Percentiles rank a stretch among this genome's conserved stretches.
These are phyloP conservation scores for Metschnikowia dekortorum DNA, from an alignment of 805 yeast genomes.

Conservation along the genomic window DNA sequence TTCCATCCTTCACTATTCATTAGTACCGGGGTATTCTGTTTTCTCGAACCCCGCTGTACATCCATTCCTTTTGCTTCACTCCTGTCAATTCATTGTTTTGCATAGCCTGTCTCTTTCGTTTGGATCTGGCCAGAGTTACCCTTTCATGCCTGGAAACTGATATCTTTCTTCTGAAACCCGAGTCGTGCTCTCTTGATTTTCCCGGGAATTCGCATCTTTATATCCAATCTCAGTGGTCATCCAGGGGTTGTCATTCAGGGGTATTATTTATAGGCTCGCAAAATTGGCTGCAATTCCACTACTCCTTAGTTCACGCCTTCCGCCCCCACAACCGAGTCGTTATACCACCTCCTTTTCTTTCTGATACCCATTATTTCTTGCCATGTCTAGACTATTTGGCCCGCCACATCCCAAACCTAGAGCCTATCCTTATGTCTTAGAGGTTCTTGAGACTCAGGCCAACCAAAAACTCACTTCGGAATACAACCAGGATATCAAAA, in stretches of 20 bases:
- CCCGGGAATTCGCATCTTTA: not conserved
- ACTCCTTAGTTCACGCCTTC: not conserved
- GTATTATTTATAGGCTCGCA: not conserved
- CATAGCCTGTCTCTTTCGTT: not conserved
- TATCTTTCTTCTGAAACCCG: not conserved
- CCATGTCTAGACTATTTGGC: slow-evolving; percentile 11
- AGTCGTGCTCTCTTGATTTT: not conserved
- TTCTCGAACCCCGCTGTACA: not conserved
- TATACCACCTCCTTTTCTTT: not conserved
- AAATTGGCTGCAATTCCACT: not conserved
- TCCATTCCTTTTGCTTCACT: not conserved
- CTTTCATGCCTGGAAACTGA: slow-evolving; percentile 1
- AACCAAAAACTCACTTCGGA: slow-evolving; percentile 42
- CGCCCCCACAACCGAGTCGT: not conserved
- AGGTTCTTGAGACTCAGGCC: slow-evolving; percentile 43
- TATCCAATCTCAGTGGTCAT: not conserved
- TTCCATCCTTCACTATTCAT: not conserved
- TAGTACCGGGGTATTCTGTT: not conserved
- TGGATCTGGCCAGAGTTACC: not conserved
- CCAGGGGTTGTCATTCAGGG: not conserved
- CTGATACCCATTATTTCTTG: not conserved
- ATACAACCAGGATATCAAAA: slow-evolving; percentile 36
- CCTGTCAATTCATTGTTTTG: not conserved
- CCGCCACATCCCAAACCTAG: slow-evolving; percentile 28
- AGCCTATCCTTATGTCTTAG: slow-evolving; percentile 42